Evolutionary conservation across 1,139 yeast species (phyloP).

Genomic region (Wickerhamomyces sp.): DNA sequence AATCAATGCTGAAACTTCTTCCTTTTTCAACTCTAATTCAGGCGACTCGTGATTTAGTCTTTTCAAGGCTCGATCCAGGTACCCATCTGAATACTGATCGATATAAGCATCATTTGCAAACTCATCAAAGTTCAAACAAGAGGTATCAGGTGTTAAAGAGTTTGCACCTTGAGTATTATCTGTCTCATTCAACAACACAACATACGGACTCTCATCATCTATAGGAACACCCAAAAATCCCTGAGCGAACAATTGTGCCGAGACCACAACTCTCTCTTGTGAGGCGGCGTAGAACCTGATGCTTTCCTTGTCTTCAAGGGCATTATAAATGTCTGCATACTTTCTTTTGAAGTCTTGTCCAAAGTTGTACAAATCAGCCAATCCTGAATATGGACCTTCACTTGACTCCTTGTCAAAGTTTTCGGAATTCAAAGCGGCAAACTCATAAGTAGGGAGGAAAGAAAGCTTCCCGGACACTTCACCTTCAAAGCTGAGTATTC

Average conservation of each 20-base stretch:
- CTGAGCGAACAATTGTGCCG: conserved; percentile 17
- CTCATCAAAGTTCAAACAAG: conserved; percentile 23
- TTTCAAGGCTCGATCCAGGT: conserved; percentile 20
- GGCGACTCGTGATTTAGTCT: conserved; percentile 30
- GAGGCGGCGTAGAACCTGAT: conserved; percentile 15
- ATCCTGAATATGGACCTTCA: conserved; percentile 19
- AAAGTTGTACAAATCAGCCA: conserved; percentile 12
- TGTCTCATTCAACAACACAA: not conserved
- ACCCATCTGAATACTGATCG: conserved; percentile 12
- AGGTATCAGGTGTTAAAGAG: conserved; percentile 27
- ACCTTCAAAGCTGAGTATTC: conserved; percentile 5
- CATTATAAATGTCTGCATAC: conserved; percentile 3
- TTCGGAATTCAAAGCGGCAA: conserved; percentile 8
- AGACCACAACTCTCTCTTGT: conserved; percentile 16
- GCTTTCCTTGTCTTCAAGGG: conserved; percentile 1
- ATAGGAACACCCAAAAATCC: conserved; percentile 15
- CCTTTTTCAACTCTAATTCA: conserved; percentile 32
- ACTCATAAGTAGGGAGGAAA: conserved; percentile 13
- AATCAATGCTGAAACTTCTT: conserved; percentile 37
- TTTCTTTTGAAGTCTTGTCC: conserved; percentile 13
- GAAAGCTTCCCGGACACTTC: conserved; percentile 12
- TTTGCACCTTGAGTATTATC: conserved; percentile 30
- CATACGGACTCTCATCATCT: conserved; percentile 21
- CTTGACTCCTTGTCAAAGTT: conserved; percentile 12
- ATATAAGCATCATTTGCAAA: conserved; percentile 17